Evolutionary conservation across 2,329 filamentous ascomycete genomes (phyloP), one percentile per base, ranked within the genome.

Genomic region (Arthroderma uncinatum): DNA sequence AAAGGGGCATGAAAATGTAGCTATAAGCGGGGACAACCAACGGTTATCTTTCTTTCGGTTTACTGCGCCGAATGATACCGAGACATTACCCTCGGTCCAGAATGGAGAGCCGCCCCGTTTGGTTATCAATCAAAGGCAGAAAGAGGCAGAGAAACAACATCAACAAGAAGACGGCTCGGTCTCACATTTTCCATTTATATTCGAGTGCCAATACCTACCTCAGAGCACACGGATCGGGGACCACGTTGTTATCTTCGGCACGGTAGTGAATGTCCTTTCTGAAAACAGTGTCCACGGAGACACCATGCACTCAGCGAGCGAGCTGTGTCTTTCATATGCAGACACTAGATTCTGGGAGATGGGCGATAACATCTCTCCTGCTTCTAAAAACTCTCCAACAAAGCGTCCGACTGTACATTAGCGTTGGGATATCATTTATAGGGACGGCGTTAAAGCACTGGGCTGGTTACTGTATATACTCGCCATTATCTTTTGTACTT

Each of bases 321-420:
- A 62, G n/a, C 57, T 74, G 34, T 74, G 72, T 60, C 61, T 74
- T 61, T 69, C 72, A 3, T 74, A 74, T 64, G 72, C 70, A 8
- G 70, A 74, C 60, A 73, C 72, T 16, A 64, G 66, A 19, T 74
- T 74, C 57, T 74, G 72, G 72, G 68, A 67, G 56, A 73, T 74
- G 67, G 72, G 72, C 0, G 61, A 64, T 47, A 62, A 68, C 50
- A 64, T 71, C 55, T 1, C 37, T 2, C 53, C 53, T 44, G 50
- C 23, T 28, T 25, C 19, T 19, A 37, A 21, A 12, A n/a, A 7
- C 4, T 21, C 50, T 6, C 14, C 37, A 16, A 37, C 74, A 73
- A 57, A 71, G 44, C 25, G 25, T 50, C 25, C 8, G n/a, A 1
- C 7, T 50, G 28, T 33, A 50, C n/a, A 50, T 30, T 30, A 50